These are phyloP conservation scores for Brasenia schreberi DNA, from an alignment of 164 flowering plant species.

Conservation along the genomic window DNA sequence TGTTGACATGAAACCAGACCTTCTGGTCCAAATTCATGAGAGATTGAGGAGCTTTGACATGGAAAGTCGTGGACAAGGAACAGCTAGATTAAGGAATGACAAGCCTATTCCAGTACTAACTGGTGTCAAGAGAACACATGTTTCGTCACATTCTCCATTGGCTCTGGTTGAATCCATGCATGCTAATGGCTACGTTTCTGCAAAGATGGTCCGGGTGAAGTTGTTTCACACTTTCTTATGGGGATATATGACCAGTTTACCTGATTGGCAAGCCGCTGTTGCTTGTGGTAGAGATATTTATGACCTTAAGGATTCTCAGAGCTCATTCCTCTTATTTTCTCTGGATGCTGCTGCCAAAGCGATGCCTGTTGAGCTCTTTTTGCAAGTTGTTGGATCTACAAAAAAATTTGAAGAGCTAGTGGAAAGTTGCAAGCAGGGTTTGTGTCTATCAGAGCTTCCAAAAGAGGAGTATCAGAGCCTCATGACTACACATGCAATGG, in stretches of 20 bases:
- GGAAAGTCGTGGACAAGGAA: constrained; percentile 39
- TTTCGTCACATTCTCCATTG: constrained; percentile 26
- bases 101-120: constrained; percentile 42
- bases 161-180: constrained; percentile 53
- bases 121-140: constrained; percentile 35
- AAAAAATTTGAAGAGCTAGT: constrained; percentile 42
- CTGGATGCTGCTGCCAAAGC: constrained; percentile 55
- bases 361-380: constrained; percentile 82
- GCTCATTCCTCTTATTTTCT: constrained; percentile 44
- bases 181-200: constrained; percentile 71
- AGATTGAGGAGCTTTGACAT: constrained; percentile 61
- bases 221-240: constrained; percentile 74
- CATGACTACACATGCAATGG: constrained; percentile 64
- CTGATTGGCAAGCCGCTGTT: constrained; percentile 27
- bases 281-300: constrained; percentile 23
- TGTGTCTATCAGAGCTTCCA: constrained; percentile 69
- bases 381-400: constrained; percentile 71
- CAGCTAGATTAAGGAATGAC: constrained; percentile 28
- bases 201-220: constrained; percentile 88
- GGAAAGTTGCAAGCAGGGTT: constrained; percentile 55
- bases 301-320: constrained; percentile 40
- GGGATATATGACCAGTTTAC: constrained; percentile 36
- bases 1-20: constrained; percentile 33
- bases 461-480: constrained; percentile 39
- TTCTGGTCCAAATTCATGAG: constrained; percentile 60